Conservation (phyloP, 2,329 filamentous ascomycete genomes). For the Pseudogymnoascus sp. region DNA sequence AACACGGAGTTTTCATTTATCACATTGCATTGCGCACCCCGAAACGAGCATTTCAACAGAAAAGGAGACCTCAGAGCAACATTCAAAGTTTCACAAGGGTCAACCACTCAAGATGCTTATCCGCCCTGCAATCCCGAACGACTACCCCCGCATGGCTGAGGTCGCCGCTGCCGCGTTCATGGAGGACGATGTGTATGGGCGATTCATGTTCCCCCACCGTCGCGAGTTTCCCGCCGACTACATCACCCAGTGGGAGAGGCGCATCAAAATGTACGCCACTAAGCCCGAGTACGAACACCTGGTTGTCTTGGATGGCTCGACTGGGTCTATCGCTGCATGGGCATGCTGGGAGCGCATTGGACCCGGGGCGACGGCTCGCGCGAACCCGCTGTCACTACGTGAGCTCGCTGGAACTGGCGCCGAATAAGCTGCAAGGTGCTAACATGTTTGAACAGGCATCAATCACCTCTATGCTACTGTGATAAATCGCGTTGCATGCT, state of each 20-base stretch:
- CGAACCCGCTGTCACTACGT: not conserved
- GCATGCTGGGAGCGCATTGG: constrained; percentile 22
- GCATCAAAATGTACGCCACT: constrained; percentile 26
- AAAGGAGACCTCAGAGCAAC: not conserved
- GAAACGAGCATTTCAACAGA: not conserved
- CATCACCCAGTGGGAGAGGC: constrained; percentile 28
- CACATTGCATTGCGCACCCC: not conserved
- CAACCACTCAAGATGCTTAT: constrained; percentile 12
- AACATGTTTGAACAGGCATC: not conserved
- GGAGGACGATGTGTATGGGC: constrained; percentile 31
- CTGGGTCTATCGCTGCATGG: constrained; percentile 21
- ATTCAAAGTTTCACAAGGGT: not conserved
- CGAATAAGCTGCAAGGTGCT: constrained; percentile 20
- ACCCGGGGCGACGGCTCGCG: constrained; percentile 12
- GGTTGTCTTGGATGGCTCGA: constrained; percentile 22
- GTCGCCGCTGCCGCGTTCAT: constrained; percentile 29
- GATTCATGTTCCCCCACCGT: constrained; percentile 31
- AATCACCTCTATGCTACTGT: constrained; percentile 8
- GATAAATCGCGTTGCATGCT: constrained; percentile 13
- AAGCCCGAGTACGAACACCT: constrained; percentile 20
- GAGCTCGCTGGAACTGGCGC: not conserved
- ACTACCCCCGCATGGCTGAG: constrained; percentile 23
- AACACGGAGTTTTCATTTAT: not conserved
- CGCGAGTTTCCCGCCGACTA: constrained; percentile 27
- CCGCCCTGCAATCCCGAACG: constrained; percentile 1